Evolutionary conservation across 768 basidiomycete species (phyloP).

Genomic region (Lentinula raphanica): DNA sequence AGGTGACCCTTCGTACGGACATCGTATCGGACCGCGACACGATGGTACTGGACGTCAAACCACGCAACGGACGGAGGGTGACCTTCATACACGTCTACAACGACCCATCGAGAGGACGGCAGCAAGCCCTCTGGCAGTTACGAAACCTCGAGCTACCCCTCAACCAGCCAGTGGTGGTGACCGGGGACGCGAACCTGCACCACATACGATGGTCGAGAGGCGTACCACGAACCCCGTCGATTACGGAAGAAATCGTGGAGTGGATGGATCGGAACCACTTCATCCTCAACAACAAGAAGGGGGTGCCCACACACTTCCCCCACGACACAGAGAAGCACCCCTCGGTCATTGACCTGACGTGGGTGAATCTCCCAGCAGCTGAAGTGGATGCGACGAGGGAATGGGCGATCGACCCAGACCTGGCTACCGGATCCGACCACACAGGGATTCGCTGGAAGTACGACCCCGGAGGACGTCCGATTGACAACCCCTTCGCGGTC

Average conservation of each 20-base stretch:
- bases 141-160: background rate
- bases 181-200: constrained; percentile 23
- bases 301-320: constrained; percentile 13
- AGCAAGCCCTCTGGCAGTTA: constrained; percentile 7
- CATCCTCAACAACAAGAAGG: constrained; percentile 15
- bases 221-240: background rate
- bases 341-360: constrained; percentile 18
- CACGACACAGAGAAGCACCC: background rate
- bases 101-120: constrained; percentile 7
- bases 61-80: constrained; percentile 11
- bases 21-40: constrained; percentile 18
- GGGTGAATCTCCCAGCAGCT: constrained; percentile 11
- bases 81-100: constrained; percentile 22
- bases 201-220: constrained; percentile 15
- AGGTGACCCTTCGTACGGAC: constrained; percentile 19
- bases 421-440: constrained; percentile 18
- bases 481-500: constrained; percentile 13
- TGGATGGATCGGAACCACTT: constrained; percentile 12
- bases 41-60: constrained; percentile 18
- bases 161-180: constrained; percentile 16
- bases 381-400: no score
- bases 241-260: constrained; percentile 12
- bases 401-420: constrained; percentile 11
- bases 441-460: constrained; percentile 15
- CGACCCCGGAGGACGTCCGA: constrained; percentile 11